These are phyloP conservation scores for Gynandropsis gynandra DNA, from an alignment of 345 rosid genomes.

Conservation along the genomic window DNA sequence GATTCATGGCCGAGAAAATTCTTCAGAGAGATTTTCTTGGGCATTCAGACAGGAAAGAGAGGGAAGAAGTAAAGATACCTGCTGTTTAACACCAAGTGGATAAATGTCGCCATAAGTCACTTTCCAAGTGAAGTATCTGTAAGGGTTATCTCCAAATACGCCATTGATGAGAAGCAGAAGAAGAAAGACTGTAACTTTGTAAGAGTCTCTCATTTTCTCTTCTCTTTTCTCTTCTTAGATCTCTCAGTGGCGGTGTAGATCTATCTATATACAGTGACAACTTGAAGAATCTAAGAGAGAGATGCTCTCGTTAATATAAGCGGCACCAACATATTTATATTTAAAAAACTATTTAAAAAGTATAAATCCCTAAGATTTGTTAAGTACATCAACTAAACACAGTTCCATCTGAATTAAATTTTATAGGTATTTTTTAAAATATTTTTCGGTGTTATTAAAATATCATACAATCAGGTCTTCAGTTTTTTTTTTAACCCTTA, in stretches of 20 bases:
- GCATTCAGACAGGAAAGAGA: background rate
- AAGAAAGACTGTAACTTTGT: slow-evolving; percentile 33
- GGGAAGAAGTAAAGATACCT: slow-evolving; percentile 30
- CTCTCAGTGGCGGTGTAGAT: slow-evolving; percentile 24
- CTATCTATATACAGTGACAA: slow-evolving; percentile 25
- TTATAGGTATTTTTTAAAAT: too few species aligned
- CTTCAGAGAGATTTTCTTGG: too few species aligned
- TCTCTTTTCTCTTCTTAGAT: slow-evolving; percentile 4
- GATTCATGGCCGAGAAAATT: too few species aligned
- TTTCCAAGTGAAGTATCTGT: slow-evolving; percentile 76
- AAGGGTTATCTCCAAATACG: slow-evolving; percentile 69
- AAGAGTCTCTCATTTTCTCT: slow-evolving; percentile 34
- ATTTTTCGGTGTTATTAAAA: too few species aligned
- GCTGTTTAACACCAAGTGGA: slow-evolving; percentile 90
- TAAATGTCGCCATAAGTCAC: slow-evolving; percentile 83
- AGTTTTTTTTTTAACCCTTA: too few species aligned
- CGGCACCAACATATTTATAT: slow-evolving; percentile 26
- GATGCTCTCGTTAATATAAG: slow-evolving; percentile 23
- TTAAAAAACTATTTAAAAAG: background rate
- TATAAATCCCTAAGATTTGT: slow-evolving; percentile 5
- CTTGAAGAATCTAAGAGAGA: slow-evolving; percentile 16
- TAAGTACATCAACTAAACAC: too few species aligned
- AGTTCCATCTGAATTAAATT: too few species aligned
- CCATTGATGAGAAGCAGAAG: slow-evolving; percentile 38
- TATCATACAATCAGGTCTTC: too few species aligned